Evolutionary conservation across 2,329 filamentous ascomycete species (phyloP), one percentile per base, ranked within the genome.

Genomic region (Pseudogymnoascus sp.): DNA sequence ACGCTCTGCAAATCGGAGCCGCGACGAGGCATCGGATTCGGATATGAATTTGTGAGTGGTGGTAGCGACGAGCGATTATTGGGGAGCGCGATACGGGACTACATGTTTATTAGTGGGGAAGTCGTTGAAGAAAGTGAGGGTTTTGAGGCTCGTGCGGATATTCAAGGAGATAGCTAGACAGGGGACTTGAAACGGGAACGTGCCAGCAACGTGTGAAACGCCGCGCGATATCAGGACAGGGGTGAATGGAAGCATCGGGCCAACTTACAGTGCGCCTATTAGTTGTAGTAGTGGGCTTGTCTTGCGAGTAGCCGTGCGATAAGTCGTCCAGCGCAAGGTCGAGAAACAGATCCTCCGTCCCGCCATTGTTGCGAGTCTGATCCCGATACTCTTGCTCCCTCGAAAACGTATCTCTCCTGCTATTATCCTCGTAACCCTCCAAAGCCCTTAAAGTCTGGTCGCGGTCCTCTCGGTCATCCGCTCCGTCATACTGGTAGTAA

Each of bases 301-400:
- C 46, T 53, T 53, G 46, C 23, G 23, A 23, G 46, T 53, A 53
- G 23, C 46, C 46, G 4, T 53, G 46, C 23, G 46, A 53, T 53
- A 67, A 65, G 36, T 72, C 64, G 62, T 71, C 68, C 61, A 67
- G 38, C 42, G 70, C 71, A 38, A 73, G 67, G 62, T 70, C 69
- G 59, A 73, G 64, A 65, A 73, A 73, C 50, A 72, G 63, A 63
- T 73, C 71, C 60, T 68, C 69, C 23, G 59, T 62, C 40, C 28
- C 21, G 28, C 14, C 50, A 63, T 56, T 38, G 42, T 36, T 34
- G 46, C 53, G 61, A 21, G 31, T 61, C 34, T 34, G 28, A 28
- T 61, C 62, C 1, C 44, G 42, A 21, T 63, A 56, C 38, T 59
- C 44, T 44, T 63, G 46, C 37, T 37, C 36, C 37, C 61, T 59